Conservation (phyloP, 2,329 filamentous ascomycete genomes). For the Cylindrodendrum hubeiense region DNA sequence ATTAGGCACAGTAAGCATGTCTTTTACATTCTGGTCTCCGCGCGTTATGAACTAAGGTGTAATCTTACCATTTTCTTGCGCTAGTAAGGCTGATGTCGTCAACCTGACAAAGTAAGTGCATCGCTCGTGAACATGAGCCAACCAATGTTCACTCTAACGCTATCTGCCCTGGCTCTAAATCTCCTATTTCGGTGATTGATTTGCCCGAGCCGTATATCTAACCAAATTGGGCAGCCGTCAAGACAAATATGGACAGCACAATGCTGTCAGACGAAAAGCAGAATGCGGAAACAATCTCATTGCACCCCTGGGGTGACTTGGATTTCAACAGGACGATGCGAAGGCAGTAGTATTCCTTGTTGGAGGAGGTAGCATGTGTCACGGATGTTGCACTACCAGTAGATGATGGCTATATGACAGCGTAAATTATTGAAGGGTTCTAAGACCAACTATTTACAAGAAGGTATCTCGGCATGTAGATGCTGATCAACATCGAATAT, state of each 20-base stretch:
- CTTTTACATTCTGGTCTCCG: neutral
- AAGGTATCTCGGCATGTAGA: neutral
- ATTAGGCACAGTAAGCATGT: neutral
- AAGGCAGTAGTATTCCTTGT: slow-evolving; percentile 1
- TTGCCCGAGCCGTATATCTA: no score
- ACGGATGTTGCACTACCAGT: neutral
- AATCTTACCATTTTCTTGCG: neutral
- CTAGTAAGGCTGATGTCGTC: neutral
- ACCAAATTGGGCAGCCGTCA: neutral
- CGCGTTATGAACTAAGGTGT: neutral
- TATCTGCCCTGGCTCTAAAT: slow-evolving; percentile 2
- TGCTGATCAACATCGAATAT: neutral
- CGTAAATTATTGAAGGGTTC: neutral
- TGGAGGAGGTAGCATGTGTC: neutral
- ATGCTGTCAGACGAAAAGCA: neutral
- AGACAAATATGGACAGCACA: neutral
- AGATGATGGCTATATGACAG: neutral
- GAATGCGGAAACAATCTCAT: neutral
- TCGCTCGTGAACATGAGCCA: neutral
- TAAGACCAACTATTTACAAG: neutral
- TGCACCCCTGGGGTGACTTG: slow-evolving; percentile 8
- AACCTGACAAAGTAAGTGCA: slow-evolving; percentile 2
- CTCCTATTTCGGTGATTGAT: neutral
- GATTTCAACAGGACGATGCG: neutral
- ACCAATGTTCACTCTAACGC: slow-evolving; percentile 5